Evolutionary conservation across 331 rosid species (phyloP).

Genomic region (Dryas integrifolia): DNA sequence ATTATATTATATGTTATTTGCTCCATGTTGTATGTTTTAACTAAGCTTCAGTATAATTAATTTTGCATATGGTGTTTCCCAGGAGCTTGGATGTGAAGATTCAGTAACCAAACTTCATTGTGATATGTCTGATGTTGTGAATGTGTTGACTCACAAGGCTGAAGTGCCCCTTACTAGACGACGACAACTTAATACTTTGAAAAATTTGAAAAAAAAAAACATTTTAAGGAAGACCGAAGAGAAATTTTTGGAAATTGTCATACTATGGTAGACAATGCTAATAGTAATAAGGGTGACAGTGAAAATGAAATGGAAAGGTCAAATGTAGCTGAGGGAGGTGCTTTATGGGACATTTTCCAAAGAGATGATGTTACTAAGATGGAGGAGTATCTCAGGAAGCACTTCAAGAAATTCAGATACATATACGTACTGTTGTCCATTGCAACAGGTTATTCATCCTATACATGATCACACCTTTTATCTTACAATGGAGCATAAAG

Average conservation of each 20-base stretch:
- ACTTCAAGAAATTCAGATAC: background rate
- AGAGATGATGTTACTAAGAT: background rate
- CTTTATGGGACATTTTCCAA: background rate
- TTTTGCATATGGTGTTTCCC: too few species aligned
- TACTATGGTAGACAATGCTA: background rate
- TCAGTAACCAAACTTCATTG: too few species aligned
- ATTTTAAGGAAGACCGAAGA: background rate
- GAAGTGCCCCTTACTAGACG: background rate
- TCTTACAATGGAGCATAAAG: background rate
- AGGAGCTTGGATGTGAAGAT: too few species aligned
- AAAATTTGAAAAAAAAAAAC: background rate
- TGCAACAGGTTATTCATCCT: background rate
- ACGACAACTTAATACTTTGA: background rate
- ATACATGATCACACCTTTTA: constrained; percentile 1
- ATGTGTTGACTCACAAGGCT: background rate
- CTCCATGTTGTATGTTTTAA: too few species aligned
- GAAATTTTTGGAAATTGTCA: background rate
- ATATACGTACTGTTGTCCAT: background rate
- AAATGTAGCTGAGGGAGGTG: too few species aligned
- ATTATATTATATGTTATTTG: too few species aligned
- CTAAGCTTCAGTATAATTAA: too few species aligned
- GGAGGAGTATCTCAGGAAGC: background rate
- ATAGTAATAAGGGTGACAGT: too few species aligned
- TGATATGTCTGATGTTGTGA: too few species aligned
- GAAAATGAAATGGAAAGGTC: too few species aligned